Evolutionary conservation across 106 monocot species (phyloP).

Genomic region (Acanthochlamys bracteata): DNA sequence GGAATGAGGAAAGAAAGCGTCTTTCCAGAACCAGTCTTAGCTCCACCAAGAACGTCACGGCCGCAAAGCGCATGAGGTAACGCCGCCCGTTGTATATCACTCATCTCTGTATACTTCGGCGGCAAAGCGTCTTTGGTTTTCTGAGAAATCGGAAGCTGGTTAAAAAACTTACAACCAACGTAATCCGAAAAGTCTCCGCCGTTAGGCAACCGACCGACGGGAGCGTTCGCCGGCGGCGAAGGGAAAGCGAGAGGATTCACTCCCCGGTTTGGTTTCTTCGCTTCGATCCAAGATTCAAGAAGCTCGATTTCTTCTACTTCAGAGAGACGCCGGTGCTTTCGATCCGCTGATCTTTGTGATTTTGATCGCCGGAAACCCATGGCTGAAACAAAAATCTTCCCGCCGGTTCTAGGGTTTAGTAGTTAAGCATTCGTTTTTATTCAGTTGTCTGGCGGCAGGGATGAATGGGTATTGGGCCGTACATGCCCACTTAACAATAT

Average conservation of each 20-base stretch:
- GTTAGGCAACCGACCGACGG: slow-evolving; percentile 14
- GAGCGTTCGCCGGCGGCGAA: slow-evolving; percentile 29
- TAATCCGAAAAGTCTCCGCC: slow-evolving; percentile 43
- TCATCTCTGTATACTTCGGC: slow-evolving; percentile 64
- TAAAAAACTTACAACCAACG: slow-evolving; percentile 51
- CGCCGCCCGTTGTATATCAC: slow-evolving; percentile 88
- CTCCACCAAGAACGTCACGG: slow-evolving; percentile 64
- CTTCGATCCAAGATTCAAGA: slow-evolving; percentile 76
- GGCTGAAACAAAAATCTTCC: too few relatives aligned
- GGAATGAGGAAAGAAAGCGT: slow-evolving; percentile 79
- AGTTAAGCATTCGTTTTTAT: too few relatives aligned
- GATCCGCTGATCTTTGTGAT: slow-evolving; percentile 8
- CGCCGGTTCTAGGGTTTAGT: too few relatives aligned
- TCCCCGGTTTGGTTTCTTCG: slow-evolving; percentile 46
- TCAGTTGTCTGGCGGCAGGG: too few relatives aligned
- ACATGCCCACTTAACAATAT: too few relatives aligned
- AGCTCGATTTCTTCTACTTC: slow-evolving; percentile 66
- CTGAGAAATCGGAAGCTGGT: slow-evolving; percentile 75
- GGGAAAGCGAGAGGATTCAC: slow-evolving; percentile 63
- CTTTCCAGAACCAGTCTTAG: slow-evolving; percentile 72
- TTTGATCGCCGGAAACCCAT: slow-evolving; percentile 17
- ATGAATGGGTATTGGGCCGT: too few relatives aligned
- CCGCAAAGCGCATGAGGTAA: slow-evolving; percentile 74
- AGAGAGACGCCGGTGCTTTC: slow-evolving; percentile 40
- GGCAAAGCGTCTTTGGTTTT: slow-evolving; percentile 68